A percentile compares a stretch with the other conserved stretches of the same genome.
Conservation (phyloP, 352 stramenopile genomes). For the Thalassiosira livingstoniorum region DNA sequence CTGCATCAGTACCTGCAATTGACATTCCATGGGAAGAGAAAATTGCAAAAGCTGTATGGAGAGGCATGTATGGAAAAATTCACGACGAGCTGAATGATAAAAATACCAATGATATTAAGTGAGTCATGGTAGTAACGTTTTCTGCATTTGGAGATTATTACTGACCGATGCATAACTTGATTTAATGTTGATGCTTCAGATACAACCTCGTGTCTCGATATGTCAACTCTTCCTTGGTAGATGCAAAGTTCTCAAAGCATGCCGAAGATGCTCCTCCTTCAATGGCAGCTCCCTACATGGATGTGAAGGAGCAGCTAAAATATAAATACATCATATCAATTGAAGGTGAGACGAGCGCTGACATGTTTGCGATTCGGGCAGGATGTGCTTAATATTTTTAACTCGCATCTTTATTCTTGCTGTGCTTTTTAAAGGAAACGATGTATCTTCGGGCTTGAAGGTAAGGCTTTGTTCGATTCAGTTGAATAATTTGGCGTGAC, state of each 20-base stretch:
- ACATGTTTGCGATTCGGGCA: neutral
- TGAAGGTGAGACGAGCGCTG: slow-evolving; percentile 42
- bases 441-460: slow-evolving; percentile 40
- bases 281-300: slow-evolving; percentile 57
- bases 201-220: slow-evolving; percentile 75
- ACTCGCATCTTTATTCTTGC: neutral
- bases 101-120: slow-evolving; percentile 54
- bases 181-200: no score
- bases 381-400: neutral
- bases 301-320: slow-evolving; percentile 62
- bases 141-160: no score
- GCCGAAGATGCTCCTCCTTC: slow-evolving; percentile 23
- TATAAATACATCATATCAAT: slow-evolving; percentile 84
- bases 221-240: slow-evolving; percentile 67
- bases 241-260: slow-evolving; percentile 75
- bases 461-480: neutral
- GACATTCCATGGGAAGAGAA: slow-evolving; percentile 60
- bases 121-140: no score
- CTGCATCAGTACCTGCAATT: slow-evolving; percentile 44
- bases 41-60: slow-evolving; percentile 54
- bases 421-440: slow-evolving; percentile 6
- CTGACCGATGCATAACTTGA: no score
- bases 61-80: slow-evolving; percentile 53
- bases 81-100: slow-evolving; percentile 25
- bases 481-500: neutral